Evolutionary conservation across 2,329 filamentous ascomycete species (phyloP), one percentile per base, ranked within the genome.

Genomic region (Phaeosphaeriaceae sp.): DNA sequence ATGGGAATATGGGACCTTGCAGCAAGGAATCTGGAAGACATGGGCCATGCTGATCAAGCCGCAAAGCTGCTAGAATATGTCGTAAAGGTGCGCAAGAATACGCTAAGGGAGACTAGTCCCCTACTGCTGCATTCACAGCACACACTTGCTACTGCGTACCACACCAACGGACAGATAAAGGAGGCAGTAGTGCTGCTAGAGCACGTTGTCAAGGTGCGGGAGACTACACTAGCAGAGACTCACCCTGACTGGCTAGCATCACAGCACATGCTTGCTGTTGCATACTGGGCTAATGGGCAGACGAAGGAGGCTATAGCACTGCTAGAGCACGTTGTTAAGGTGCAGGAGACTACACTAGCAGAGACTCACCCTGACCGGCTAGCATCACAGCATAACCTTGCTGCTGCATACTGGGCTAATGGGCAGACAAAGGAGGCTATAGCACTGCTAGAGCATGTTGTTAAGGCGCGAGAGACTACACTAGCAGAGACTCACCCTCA

Each of bases 321-420:
- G 40, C 56, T 62, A 13, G 56, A 62, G 53, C 53, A 62, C 19
- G 51, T 57, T 2, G 52, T 63, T 33, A 51, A 55, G 47, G 17
- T 58, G 4, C 17, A 19, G 15, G 31, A 55, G 40, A 48, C 31
- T 48, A 56, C 40, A 44, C 58, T 62, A 2, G 44, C 49, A 42
- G 57, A 54, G 48, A 53, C 40, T 51, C 49, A 62, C 51, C 57
- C 60, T 19, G 10, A 46, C 46, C 51, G 21, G 7, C 53, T 65
- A 25, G 31, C 42, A 56, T 65, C 55, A 27, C 53, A 60, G 53
- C 55, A 63, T 48, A 45, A 0, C 41, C 60, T 65, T 54, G 57
- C 53, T 49, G 22, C 2, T 11, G 46, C 53, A 10, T 62, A 60
- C 33, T 11, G 20, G 3, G 54, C 20, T 9, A 54, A 57, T 11